These are phyloP conservation scores for Tolypocladium inflatum DNA, from an alignment of 2,329 filamentous ascomycete species.

Conservation along the genomic window DNA sequence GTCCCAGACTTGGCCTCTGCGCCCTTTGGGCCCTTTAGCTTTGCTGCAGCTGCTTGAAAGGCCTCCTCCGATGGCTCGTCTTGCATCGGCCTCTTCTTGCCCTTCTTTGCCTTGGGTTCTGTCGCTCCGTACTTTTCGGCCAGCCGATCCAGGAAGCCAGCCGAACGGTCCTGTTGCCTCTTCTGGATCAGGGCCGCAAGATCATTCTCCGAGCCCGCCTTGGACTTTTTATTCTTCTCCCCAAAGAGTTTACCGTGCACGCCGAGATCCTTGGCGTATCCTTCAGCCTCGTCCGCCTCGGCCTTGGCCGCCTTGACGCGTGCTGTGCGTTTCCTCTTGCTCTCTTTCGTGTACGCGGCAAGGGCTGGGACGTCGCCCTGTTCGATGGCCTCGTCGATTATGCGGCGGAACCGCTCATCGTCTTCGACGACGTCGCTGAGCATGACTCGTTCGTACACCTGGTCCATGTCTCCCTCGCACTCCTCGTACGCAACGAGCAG, in stretches of 20 bases:
- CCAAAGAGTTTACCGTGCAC: constrained; percentile 62
- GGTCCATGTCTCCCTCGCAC: constrained; percentile 64
- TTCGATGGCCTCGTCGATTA: constrained; percentile 74
- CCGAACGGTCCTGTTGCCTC: constrained; percentile 53
- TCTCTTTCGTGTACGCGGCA: constrained; percentile 63
- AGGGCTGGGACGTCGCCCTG: constrained; percentile 57
- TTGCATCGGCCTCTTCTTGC: constrained; percentile 45
- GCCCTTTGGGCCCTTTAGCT: constrained; percentile 23
- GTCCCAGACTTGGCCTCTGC: background rate
- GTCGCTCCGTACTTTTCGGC: constrained; percentile 64
- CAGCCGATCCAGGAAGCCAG: constrained; percentile 59
- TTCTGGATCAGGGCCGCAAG: constrained; percentile 68
- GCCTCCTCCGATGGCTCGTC: constrained; percentile 55
- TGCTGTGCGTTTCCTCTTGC: constrained; percentile 50
- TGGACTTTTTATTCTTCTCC: constrained; percentile 35
- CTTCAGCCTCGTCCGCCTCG: constrained; percentile 65
- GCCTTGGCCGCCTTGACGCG: constrained; percentile 52
- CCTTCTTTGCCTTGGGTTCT: constrained; percentile 35
- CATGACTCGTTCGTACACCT: constrained; percentile 76
- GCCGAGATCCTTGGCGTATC: constrained; percentile 65
- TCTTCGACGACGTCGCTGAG: constrained; percentile 75
- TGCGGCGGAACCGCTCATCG: constrained; percentile 71
- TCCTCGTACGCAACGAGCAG: constrained; percentile 67
- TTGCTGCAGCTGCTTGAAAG: constrained; percentile 47
- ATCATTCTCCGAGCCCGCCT: constrained; percentile 35